phyloP scores from a whole-genome alignment of 805 yeast species.

The Blastobotrys attinorum region DNA sequence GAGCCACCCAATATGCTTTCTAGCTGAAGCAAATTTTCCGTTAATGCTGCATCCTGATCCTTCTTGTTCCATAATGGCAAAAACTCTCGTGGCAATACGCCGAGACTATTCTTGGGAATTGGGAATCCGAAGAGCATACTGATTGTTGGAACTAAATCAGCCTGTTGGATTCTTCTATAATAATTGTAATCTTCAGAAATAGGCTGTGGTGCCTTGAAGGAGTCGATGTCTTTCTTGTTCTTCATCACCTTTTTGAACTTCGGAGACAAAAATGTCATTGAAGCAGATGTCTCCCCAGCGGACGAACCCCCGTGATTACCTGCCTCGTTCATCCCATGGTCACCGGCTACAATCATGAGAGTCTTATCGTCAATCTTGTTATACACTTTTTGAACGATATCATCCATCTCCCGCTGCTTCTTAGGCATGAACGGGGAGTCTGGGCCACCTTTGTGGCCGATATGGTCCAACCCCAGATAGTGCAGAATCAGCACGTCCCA shows the following conservation, averaged over 20 bases:
- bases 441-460: slow-evolving; percentile 97
- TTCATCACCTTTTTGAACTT: slow-evolving; percentile 34
- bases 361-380: slow-evolving; percentile 39
- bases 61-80: slow-evolving; percentile 40
- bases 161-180: slow-evolving; percentile 49
- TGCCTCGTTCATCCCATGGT: slow-evolving; percentile 92
- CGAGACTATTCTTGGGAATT: slow-evolving; percentile 67
- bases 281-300: slow-evolving; percentile 86
- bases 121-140: slow-evolving; percentile 54
- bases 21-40: slow-evolving; percentile 33
- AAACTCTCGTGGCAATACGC: slow-evolving; percentile 55
- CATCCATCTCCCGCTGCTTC: slow-evolving; percentile 85
- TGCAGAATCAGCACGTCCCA: slow-evolving; percentile 91
- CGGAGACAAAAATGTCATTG: slow-evolving; percentile 59
- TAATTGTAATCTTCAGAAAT: slow-evolving; percentile 41
- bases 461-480: slow-evolving; percentile 91
- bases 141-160: slow-evolving; percentile 67
- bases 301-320: slow-evolving; percentile 98
- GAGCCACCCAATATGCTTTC: slow-evolving; percentile 18
- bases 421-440: slow-evolving; percentile 66
- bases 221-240: too few species aligned
- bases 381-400: slow-evolving; percentile 47
- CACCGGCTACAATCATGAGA: slow-evolving; percentile 73
- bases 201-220: slow-evolving; percentile 3
- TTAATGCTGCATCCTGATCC: slow-evolving; percentile 47